phyloP scores from a whole-genome alignment of 768 basidiomycete species.

The Mycena galericulata region DNA sequence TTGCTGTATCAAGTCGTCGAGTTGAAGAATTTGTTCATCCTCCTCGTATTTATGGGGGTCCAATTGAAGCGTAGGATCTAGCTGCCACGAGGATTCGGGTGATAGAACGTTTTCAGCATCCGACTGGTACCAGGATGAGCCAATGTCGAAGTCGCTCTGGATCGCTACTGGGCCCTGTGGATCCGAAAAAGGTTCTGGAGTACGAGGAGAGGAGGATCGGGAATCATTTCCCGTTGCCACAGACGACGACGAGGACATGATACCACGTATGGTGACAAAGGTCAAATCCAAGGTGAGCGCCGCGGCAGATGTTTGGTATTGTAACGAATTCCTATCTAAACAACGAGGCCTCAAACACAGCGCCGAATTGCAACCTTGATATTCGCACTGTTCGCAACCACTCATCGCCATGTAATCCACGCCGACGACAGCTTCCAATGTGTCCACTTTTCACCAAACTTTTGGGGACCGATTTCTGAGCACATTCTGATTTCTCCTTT shows the following conservation, averaged over 20 bases:
- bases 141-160: conserved; percentile 59
- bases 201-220: conserved; percentile 79
- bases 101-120: conserved; percentile 55
- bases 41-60: conserved; percentile 58
- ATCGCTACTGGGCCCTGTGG: conserved; percentile 61
- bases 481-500: too few species aligned
- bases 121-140: conserved; percentile 71
- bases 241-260: conserved; percentile 75
- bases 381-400: too few species aligned
- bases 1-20: conserved; percentile 81
- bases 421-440: too few species aligned
- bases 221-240: conserved; percentile 67
- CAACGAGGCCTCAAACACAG: too few species aligned
- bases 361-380: too few species aligned
- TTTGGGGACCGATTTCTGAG: too few species aligned
- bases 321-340: too few species aligned
- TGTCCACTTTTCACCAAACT: too few species aligned
- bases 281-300: too few species aligned
- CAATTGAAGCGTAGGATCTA: conserved; percentile 52
- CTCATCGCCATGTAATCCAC: too few species aligned
- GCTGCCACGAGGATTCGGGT: conserved; percentile 56
- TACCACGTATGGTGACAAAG: conserved; percentile 20
- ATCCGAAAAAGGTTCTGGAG: conserved; percentile 75
- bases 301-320: too few species aligned
- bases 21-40: conserved; percentile 67